Evolutionary conservation across 495 filamentous ascomycete genomes (phyloP).

Genomic region (Lophiotrema nucula): DNA sequence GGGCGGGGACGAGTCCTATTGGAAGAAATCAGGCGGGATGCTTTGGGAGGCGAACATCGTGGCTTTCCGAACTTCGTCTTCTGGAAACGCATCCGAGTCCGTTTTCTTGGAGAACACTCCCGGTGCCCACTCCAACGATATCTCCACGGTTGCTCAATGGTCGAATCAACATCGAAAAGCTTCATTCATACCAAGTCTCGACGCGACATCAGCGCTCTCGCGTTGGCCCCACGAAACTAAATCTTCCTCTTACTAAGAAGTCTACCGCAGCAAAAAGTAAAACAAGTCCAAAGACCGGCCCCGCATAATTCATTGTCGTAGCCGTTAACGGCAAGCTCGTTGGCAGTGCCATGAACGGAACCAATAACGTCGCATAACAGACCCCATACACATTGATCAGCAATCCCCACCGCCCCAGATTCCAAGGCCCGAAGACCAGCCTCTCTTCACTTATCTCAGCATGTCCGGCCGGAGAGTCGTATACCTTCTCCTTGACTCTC

Average conservation of each 20-base stretch:
- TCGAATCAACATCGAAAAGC: too few species aligned
- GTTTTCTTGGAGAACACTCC: too few species aligned
- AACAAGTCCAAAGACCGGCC: constrained; percentile 54
- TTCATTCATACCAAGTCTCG: too few species aligned
- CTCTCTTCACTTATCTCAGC: neutral
- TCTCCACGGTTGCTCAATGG: too few species aligned
- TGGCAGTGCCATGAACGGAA: constrained; percentile 38
- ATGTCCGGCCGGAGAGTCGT: neutral
- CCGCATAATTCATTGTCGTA: constrained; percentile 56
- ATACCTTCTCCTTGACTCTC: neutral
- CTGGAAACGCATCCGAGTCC: too few species aligned
- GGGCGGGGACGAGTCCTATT: too few species aligned
- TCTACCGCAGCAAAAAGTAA: constrained; percentile 7
- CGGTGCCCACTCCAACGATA: too few species aligned
- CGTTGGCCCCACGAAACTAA: constrained; percentile 3
- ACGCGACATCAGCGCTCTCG: constrained; percentile 1
- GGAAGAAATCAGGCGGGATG: too few species aligned
- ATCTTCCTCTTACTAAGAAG: neutral
- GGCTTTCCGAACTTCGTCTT: too few species aligned
- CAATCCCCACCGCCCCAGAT: neutral
- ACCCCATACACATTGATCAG: constrained; percentile 4
- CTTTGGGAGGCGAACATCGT: too few species aligned
- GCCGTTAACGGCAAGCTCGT: constrained; percentile 31
- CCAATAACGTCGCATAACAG: neutral
- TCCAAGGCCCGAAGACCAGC: constrained; percentile 5